phyloP scores from a whole-genome alignment of 2,329 filamentous ascomycete genomes.

The Phaeosphaeria sp. region DNA sequence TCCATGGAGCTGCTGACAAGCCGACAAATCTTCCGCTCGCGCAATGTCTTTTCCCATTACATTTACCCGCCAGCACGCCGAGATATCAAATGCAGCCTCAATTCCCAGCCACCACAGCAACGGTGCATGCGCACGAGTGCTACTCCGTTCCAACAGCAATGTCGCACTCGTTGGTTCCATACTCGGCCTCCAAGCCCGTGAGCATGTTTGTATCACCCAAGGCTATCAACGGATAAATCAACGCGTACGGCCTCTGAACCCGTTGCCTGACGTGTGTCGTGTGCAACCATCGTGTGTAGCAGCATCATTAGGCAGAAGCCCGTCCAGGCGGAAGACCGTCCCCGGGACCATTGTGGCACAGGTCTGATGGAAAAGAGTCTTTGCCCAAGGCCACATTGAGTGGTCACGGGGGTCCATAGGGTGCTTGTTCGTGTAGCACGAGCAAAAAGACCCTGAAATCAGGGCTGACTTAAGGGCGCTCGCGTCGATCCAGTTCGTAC shows the following conservation, averaged over 20 bases:
- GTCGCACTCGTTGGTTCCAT: slow-evolving; percentile 16
- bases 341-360: slow-evolving; percentile 1
- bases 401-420: slow-evolving; percentile 1
- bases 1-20: slow-evolving; percentile 27
- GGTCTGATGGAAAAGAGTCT: background rate
- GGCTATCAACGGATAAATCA: slow-evolving; percentile 29
- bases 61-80: slow-evolving; percentile 39
- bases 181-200: slow-evolving; percentile 25
- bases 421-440: slow-evolving; percentile 15
- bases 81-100: slow-evolving; percentile 27
- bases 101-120: slow-evolving; percentile 21
- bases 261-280: slow-evolving; percentile 24
- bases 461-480: slow-evolving; percentile 16
- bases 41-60: slow-evolving; percentile 30
- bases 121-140: slow-evolving; percentile 10
- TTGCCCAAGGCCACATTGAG: background rate
- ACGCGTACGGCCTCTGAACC: slow-evolving; percentile 25
- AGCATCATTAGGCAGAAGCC: slow-evolving; percentile 22
- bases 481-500: slow-evolving; percentile 20
- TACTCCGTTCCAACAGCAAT: slow-evolving; percentile 7
- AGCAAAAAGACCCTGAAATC: slow-evolving; percentile 19
- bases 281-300: slow-evolving; percentile 32
- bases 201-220: slow-evolving; percentile 19
- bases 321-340: slow-evolving; percentile 5
- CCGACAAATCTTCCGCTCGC: slow-evolving; percentile 29